A percentile compares a stretch with the other conserved stretches of the same genome.
These are phyloP conservation scores for Stemphylium beticola DNA, from an alignment of 2,329 filamentous ascomycete genomes.

Conservation along the genomic window DNA sequence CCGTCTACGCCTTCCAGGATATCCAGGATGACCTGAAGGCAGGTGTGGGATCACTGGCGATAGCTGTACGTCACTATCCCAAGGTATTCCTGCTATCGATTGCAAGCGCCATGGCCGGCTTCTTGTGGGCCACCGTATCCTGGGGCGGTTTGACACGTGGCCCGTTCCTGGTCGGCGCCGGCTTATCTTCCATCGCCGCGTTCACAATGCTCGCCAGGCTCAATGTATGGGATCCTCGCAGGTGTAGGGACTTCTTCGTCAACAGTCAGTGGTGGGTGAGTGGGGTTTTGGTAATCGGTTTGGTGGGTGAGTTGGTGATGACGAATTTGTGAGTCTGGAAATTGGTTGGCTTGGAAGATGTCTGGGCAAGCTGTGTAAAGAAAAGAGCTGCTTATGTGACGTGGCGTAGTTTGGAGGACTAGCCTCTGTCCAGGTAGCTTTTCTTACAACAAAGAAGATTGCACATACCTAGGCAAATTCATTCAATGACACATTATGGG, in stretches of 20 bases:
- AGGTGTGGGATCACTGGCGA: constrained; percentile 37
- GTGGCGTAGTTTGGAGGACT: neutral
- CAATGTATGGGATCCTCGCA: neutral
- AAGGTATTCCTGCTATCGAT: constrained; percentile 6
- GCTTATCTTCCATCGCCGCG: constrained; percentile 1
- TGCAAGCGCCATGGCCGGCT: constrained; percentile 7
- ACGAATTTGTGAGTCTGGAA: neutral
- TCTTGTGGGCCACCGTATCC: constrained; percentile 6
- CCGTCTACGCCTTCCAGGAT: constrained; percentile 49
- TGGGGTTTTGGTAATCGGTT: constrained; percentile 2
- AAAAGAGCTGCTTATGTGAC: neutral
- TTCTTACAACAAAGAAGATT: no score
- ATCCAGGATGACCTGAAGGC: constrained; percentile 45
- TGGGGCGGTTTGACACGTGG: constrained; percentile 2
- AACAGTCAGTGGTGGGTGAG: constrained; percentile 9
- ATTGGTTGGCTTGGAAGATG: neutral
- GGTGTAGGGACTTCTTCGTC: constrained; percentile 6
- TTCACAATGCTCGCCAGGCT: neutral
- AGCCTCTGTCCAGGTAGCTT: neutral
- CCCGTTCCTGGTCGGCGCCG: neutral
- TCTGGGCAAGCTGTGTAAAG: neutral
- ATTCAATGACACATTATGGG: no score
- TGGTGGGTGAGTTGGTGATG: constrained; percentile 5
- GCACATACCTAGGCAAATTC: no score
- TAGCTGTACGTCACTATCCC: constrained; percentile 6